These are phyloP conservation scores for Russula sp. DNA, from an alignment of 768 basidiomycete genomes.

Conservation along the genomic window DNA sequence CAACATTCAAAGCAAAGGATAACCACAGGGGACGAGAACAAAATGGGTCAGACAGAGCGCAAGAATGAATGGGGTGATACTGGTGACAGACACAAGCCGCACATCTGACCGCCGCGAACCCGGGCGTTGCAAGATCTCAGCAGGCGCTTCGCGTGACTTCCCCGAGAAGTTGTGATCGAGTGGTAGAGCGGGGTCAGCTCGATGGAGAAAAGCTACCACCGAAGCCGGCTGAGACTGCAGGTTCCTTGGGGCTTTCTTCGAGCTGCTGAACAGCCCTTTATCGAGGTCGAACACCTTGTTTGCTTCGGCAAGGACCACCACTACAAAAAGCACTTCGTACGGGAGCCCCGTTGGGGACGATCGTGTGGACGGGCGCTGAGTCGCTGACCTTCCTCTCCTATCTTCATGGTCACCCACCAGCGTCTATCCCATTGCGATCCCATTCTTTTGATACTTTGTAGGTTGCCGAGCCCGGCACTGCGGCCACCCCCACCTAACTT, in stretches of 20 bases:
- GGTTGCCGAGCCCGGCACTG: conserved; percentile 47
- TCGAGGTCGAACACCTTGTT: conserved; percentile 33
- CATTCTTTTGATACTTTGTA: conserved; percentile 70
- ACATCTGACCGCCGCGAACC: conserved; percentile 12
- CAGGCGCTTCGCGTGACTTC: neutral
- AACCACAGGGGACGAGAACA: neutral
- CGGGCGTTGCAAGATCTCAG: conserved; percentile 14
- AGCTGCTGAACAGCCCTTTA: conserved; percentile 14
- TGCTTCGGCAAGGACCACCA: conserved; percentile 31
- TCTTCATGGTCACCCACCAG: conserved; percentile 31
- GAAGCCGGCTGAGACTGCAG: conserved; percentile 26
- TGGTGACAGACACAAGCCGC: conserved; percentile 13
- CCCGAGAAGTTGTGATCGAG: neutral
- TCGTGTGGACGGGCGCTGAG: conserved; percentile 13
- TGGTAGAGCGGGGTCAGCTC: conserved; percentile 3
- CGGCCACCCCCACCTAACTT: conserved; percentile 41
- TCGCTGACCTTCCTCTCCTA: conserved; percentile 30
- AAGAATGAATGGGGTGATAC: neutral
- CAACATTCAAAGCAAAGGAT: neutral
- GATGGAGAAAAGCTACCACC: neutral
- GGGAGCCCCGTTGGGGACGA: neutral
- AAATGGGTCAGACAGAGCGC: neutral
- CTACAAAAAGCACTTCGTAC: conserved; percentile 12
- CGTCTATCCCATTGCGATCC: conserved; percentile 46
- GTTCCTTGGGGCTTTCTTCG: neutral